Conservation (phyloP, 208 protist species). For the Wallacemonas sp. region DNA sequence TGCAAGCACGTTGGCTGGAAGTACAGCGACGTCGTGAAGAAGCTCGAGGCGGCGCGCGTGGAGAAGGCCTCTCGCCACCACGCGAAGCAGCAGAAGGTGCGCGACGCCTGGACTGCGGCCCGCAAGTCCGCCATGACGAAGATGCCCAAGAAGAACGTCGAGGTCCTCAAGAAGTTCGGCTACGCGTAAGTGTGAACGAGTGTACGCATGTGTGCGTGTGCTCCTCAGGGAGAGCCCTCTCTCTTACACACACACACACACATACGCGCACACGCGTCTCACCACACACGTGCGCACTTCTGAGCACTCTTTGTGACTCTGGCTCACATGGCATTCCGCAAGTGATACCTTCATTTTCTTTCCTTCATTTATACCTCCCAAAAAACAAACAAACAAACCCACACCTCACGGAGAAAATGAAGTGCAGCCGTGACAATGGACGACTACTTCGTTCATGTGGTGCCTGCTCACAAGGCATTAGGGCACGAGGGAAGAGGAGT, state of each 20-base stretch:
- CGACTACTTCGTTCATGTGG: no score
- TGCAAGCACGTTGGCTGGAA: conserved; percentile 90
- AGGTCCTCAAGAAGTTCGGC: conserved; percentile 89
- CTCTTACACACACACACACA: background rate
- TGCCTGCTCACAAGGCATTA: no score
- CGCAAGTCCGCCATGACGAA: conserved; percentile 74
- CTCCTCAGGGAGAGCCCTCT: background rate
- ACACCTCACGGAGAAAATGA: background rate
- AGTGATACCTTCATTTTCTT: conserved; percentile 7
- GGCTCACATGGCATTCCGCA: background rate
- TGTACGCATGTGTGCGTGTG: no score
- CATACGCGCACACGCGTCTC: background rate
- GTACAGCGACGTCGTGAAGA: conserved; percentile 81
- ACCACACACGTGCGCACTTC: background rate
- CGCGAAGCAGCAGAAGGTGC: conserved; percentile 69
- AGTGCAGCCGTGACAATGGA: no score
- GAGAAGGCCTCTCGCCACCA: conserved; percentile 71
- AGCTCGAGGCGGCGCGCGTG: conserved; percentile 71
- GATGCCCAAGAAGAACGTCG: conserved; percentile 85
- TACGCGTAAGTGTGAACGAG: conserved; percentile 76
- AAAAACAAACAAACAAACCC: background rate
- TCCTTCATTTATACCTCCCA: background rate
- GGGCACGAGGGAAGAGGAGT: no score
- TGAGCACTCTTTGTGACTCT: background rate
- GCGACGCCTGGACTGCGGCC: conserved; percentile 60